Base-by-base conservation (phyloP, 495 filamentous ascomycete genomes). In the Pyrenula aspistea region DNA sequence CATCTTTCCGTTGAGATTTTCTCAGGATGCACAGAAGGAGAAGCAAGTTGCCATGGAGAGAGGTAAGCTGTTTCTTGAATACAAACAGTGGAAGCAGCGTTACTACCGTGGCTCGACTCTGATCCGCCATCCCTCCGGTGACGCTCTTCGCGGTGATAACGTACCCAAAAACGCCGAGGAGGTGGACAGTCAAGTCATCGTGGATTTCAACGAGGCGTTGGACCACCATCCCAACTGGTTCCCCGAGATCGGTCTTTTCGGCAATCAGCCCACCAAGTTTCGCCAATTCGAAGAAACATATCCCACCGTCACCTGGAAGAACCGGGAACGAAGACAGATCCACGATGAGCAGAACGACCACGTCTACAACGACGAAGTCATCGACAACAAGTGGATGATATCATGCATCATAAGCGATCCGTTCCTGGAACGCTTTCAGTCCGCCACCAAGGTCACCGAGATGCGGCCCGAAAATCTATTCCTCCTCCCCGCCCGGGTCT, bases 111-210 rank as follows among this genome's bases (percentile, higher is more conserved):
- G 73, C 23, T 69, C 72, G 60, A 73, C 69, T 2, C 42, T 74
- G 22, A 42, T 15, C 31, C 31, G 31, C 4, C 31, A 42, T 15
- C 31, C 31, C 4, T 42, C 31, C 8, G 31, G 31, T 42, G 31
- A 42, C 4, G 4, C 31, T 42, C 4, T 42, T 15, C 31, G 4
- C 15, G 31, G 31, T 4, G 31, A 42, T 15, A 42, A 15, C 31
- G 8, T 15, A 42, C 31, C 31, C 4, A 62, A 12, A 23, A 65
- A 53, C 59, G 61, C 23, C 64, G 71, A 73, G n/a, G 22, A 68
- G 65, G 55, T 80, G 3, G 71, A 79, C 12, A 73, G 77, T 58
- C 68, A 78, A 25, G 71, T 79, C 51, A 74, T 81, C 11, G 68
- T 79, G 12, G 77, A 81, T 53, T 72, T 76, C 53, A 63, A 62